phyloP scores from a whole-genome alignment of 495 filamentous ascomycete genomes.

The Lentithecium fluviatile region DNA sequence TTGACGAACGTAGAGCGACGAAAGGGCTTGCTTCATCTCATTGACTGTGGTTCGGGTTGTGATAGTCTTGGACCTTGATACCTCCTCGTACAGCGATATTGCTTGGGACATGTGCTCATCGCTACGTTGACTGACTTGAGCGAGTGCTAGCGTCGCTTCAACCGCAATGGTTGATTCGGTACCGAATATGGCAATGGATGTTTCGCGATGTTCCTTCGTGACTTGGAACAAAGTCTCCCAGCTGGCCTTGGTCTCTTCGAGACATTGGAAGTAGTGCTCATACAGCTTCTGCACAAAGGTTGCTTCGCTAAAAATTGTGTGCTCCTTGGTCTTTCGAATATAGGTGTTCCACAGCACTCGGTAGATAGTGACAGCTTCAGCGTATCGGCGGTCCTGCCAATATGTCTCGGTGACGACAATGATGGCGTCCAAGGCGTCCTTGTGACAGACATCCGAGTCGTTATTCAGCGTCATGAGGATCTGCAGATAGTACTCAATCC shows the following conservation, averaged over 20 bases:
- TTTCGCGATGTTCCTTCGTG: slow-evolving; percentile 19
- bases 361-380: slow-evolving; percentile 25
- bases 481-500: slow-evolving; percentile 31
- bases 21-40: slow-evolving; percentile 22
- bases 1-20: slow-evolving; percentile 22
- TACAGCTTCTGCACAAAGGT: slow-evolving; percentile 17
- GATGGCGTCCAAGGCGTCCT: slow-evolving; percentile 27
- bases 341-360: slow-evolving; percentile 26
- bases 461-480: slow-evolving; percentile 23
- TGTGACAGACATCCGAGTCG: slow-evolving; percentile 22
- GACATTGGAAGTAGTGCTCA: slow-evolving; percentile 28
- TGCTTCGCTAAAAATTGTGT: slow-evolving; percentile 18
- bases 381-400: slow-evolving; percentile 28
- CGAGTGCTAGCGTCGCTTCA: slow-evolving; percentile 19
- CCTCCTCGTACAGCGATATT: slow-evolving; percentile 21
- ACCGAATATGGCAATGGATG: slow-evolving; percentile 9
- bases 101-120: slow-evolving; percentile 21
- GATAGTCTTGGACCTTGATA: slow-evolving; percentile 13
- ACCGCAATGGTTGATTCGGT: slow-evolving; percentile 14
- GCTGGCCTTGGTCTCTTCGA: slow-evolving; percentile 23
- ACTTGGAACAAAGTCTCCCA: slow-evolving; percentile 16
- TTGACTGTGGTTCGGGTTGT: slow-evolving; percentile 1
- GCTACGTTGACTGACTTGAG: slow-evolving; percentile 13
- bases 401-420: slow-evolving; percentile 20
- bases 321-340: slow-evolving; percentile 21